These are phyloP conservation scores for bread wheat (Triticum aestivum) DNA, from an alignment of 176 grass and related monocot genomes.

Conservation along the genomic window IWGSC_CS_RefSeq_v2.1 NC_057806.1:143126589-143127088, in stretches of 20 bases:
- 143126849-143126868: neutral
- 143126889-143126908: neutral
- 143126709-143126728: slow-evolving; percentile 79
- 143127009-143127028: slow-evolving; percentile 11
- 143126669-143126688: neutral
- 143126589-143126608: neutral
- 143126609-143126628: neutral
- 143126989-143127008: slow-evolving; percentile 24
- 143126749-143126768: slow-evolving; percentile 90
- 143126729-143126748: slow-evolving; percentile 82
- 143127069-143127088: slow-evolving; percentile 10
- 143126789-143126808: slow-evolving; percentile 30
- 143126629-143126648: neutral
- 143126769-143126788: slow-evolving; percentile 27
- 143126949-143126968: neutral
- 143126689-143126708: slow-evolving; percentile 41
- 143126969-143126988: neutral
- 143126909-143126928: neutral
- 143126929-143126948: neutral
- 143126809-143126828: slow-evolving; percentile 1
- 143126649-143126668: neutral
- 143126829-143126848: neutral
- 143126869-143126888: slow-evolving; percentile 22
- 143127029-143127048: slow-evolving; percentile 6
- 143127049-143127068: neutral